Base-by-base conservation (phyloP, 371 early-diverging fungal species). In the Smittium culicis region DNA sequence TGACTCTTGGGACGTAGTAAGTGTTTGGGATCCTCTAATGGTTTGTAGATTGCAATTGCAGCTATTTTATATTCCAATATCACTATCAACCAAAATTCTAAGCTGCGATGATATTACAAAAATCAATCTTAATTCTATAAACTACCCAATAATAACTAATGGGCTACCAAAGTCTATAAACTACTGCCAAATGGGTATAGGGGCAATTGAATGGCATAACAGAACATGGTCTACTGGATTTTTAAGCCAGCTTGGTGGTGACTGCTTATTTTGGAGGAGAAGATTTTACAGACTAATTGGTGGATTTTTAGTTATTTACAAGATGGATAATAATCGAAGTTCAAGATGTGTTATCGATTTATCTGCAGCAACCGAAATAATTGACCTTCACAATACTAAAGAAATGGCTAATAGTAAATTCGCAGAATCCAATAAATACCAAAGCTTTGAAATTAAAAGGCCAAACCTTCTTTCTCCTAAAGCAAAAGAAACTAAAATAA, bases 181-280 rank as follows among this genome's bases (percentile, higher is more conserved):
- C 24, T 75, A 79, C 54, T 76, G 77, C 70, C 69, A 70, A 66
- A 74, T 71, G 69, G 70, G 72, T 20, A 72, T 79, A 68, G 75
- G 73, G 61, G 70, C 72, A 27, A 71, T 73, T 31, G 71, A 68
- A 30, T 79, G 80, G 80, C 79, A 79, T 66, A 75, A 74, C 71
- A 68, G 72, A 57, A 79, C 73, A 29, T 76, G 78, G 63, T 70
- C 68, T 68, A 72, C 71, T 24, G 79, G 79, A 29, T 79, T 65
- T 35, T 72, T 79, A 68, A 75, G 79, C 71, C 78, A 79, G 77
- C 68, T 73, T 1, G 79, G 79, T 59, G 78, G 80, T 57, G 79
- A 79, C n/a, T 71, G 69, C 45, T 66, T 71, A n/a, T 79, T 79
- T 72, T 79, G 79, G 79, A 76, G 76, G 1, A 72, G 79, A 11